These are phyloP conservation scores for Populus tomentosa DNA, from an alignment of 441 rosid species.

Conservation along the genomic window DNA sequence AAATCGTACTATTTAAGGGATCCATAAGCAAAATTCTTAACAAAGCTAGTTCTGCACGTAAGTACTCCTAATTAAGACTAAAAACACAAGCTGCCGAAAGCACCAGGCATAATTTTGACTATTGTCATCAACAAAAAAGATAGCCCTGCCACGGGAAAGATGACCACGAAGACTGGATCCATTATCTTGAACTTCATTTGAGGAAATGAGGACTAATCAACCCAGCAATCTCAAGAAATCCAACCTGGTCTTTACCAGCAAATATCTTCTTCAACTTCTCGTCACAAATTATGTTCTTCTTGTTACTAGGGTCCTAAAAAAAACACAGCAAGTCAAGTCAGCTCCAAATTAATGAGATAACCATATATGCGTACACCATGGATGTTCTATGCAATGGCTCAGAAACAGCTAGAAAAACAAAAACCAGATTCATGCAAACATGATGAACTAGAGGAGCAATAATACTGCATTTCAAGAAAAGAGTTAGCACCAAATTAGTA, in stretches of 20 bases:
- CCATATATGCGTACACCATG: background rate
- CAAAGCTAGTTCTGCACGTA: constrained; percentile 13
- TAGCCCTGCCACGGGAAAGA: background rate
- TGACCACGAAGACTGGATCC: background rate
- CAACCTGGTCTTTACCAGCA: constrained; percentile 70
- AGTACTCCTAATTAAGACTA: background rate
- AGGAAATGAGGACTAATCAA: constrained; percentile 84
- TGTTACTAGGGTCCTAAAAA: constrained; percentile 73
- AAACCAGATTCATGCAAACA: background rate
- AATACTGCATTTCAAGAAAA: background rate
- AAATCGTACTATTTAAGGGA: constrained; percentile 7
- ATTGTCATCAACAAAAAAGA: constrained; percentile 16
- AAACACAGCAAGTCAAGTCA: constrained; percentile 1
- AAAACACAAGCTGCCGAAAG: constrained; percentile 16
- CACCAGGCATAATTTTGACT: constrained; percentile 7
- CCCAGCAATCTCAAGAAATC: constrained; percentile 81
- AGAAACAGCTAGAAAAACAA: background rate
- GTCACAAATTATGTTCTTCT: constrained; percentile 72
- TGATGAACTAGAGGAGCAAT: background rate
- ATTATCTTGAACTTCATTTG: constrained; percentile 20
- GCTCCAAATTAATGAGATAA: background rate
- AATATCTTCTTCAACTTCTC: constrained; percentile 95
- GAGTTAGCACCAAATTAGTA: background rate
- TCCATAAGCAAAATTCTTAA: constrained; percentile 3
- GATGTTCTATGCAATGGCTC: background rate